These are phyloP conservation scores for Penicillium digitatum DNA, from an alignment of 2,329 filamentous ascomycete species.

Conservation along the genomic window DNA sequence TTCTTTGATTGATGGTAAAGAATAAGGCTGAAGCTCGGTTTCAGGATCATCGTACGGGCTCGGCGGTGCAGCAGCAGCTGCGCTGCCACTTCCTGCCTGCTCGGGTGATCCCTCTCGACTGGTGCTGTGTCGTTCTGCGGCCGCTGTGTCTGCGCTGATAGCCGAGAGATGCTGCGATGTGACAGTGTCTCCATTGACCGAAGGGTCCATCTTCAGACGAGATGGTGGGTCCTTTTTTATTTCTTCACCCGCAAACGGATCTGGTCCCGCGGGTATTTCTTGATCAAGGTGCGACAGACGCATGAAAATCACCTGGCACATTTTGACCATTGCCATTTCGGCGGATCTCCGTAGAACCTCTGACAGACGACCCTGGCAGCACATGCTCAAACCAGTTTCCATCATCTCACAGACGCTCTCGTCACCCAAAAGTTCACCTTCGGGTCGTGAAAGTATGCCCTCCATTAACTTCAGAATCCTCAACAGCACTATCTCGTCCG, in stretches of 20 bases:
- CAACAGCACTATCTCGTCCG: conserved; percentile 90
- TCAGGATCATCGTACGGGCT: conserved; percentile 45
- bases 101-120: conserved; percentile 36
- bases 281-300: conserved; percentile 82
- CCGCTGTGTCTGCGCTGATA: conserved; percentile 38
- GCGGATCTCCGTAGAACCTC: conserved; percentile 86
- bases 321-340: conserved; percentile 95
- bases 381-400: conserved; percentile 95
- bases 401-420: conserved; percentile 99
- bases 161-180: conserved; percentile 49
- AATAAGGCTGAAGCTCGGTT: conserved; percentile 75
- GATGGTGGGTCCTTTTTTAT: conserved; percentile 61
- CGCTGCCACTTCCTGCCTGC: conserved; percentile 31
- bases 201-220: conserved; percentile 78
- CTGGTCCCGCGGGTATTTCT: conserved; percentile 64
- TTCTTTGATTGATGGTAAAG: conserved; percentile 87
- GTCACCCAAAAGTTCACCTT: conserved; percentile 89
- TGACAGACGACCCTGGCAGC: conserved; percentile 86
- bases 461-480: conserved; percentile 98
- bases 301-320: conserved; percentile 98
- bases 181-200: conserved; percentile 62
- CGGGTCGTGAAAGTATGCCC: conserved; percentile 90
- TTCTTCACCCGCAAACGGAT: conserved; percentile 56
- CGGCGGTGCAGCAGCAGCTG: conserved; percentile 31
- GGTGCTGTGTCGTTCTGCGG: conserved; percentile 30